Base-by-base conservation (phyloP, 192 early-diverging fungal genomes). In the Lunasporangiospora selenospora region DNA sequence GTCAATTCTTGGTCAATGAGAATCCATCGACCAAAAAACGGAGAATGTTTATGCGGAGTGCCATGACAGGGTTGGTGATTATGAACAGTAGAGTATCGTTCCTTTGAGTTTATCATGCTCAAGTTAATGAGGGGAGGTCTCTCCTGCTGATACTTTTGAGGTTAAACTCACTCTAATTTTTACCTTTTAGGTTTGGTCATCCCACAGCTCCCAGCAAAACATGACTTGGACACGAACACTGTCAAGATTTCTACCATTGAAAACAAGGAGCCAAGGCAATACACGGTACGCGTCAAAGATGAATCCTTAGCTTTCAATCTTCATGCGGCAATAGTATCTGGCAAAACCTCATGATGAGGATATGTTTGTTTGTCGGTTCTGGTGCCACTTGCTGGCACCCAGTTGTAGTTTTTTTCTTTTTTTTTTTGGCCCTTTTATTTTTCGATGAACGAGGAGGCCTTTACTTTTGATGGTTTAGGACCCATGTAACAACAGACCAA, bases 1-100 rank as follows among this genome's bases (percentile, higher is more conserved):
- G 66, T 3, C 66, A 54, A 29, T 69, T 69, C 58, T 50, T 50
- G 15, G 66, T 69, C 1, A 54, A 53, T 36, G 66, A 69, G 15
- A 44, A 61, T 27, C 21, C 0, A 12, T 36, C 47, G 13, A 44
- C 57, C 1, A 61, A 46, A 37, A 59, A 42, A 23, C 49, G 66
- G 5, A 39, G 66, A 0, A 61, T 69, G 66, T 54, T 69, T 15
- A 69, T 69, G 66, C 32, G 66, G 16, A 49, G 23, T 7, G 43
- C 29, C 8, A 56, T 42, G 12, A 54, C 58, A 0, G 66, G 66
- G 1, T 21, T 47, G 7, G 18, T 69, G 19, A 49, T 16, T 10
- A 15, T 69, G 42, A 69, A 69, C 38, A 60, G 57, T 65, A 45
- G 24, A 53, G 54, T 21, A 8, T 62, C 15, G 31, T 15, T 43